Percentiles rank a stretch among this genome's conserved stretches.
phyloP scores from a whole-genome alignment of 495 filamentous ascomycete species.

The Aspergillus baeticus region DNA sequence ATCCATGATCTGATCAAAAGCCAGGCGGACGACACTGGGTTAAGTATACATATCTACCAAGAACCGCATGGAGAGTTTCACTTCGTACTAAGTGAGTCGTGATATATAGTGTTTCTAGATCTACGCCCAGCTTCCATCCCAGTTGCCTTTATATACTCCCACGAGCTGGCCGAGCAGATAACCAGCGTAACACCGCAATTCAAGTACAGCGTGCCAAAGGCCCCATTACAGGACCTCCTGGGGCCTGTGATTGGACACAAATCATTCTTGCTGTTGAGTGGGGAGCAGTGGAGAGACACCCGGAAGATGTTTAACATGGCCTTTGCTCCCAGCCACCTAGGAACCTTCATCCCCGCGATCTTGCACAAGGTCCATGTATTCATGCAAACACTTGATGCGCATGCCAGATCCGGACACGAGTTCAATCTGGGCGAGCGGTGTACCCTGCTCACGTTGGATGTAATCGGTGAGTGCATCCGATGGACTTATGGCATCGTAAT shows the following conservation, averaged over 20 bases:
- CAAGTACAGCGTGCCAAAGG: constrained; percentile 44
- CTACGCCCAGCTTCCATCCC: constrained; percentile 30
- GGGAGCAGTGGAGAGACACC: constrained; percentile 36
- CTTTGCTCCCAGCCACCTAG: constrained; percentile 36
- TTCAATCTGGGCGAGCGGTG: constrained; percentile 19
- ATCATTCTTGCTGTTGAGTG: constrained; percentile 17
- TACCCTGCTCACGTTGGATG: constrained; percentile 19
- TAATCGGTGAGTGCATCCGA: constrained; percentile 29
- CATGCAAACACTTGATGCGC: constrained; percentile 24
- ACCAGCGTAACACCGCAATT: constrained; percentile 32
- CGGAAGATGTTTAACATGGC: constrained; percentile 40
- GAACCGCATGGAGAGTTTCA: too few species aligned
- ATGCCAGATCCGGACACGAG: constrained; percentile 21
- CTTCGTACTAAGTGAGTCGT: too few species aligned
- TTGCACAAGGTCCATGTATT: constrained; percentile 37
- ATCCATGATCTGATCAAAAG: too few species aligned
- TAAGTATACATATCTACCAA: too few species aligned
- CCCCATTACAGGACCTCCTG: constrained; percentile 28
- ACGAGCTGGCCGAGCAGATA: constrained; percentile 29
- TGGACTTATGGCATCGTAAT: background rate
- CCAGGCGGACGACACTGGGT: too few species aligned
- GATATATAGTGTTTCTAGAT: constrained; percentile 25
- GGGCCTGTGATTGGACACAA: constrained; percentile 31
- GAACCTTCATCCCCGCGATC: constrained; percentile 33
- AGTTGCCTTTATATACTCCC: constrained; percentile 16